Base-by-base conservation (phyloP, 164 flowering plant species). In the Dillenia turbinata region DNA sequence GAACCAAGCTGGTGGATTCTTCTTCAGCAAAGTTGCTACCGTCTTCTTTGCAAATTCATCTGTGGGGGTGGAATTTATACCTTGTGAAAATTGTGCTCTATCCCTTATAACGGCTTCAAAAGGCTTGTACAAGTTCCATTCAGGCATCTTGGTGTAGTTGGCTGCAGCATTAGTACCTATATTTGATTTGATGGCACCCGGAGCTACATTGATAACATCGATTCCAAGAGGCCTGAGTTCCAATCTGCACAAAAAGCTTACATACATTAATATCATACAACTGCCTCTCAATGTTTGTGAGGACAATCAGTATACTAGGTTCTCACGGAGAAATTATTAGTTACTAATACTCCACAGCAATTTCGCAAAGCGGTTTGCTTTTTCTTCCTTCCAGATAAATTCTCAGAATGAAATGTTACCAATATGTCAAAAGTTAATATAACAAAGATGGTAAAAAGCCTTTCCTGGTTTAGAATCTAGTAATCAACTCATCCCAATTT, bases 1-100 rank as follows among this genome's bases (percentile, higher is more conserved):
- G 76, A 86, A 89, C 98, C 96, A 91, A 47, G 92, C 78, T 1
- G 89, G 87, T 2, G 98, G 88, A 14, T 86, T 83, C 56, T 82
- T 69, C 81, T 83, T 82, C 54, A 91, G 78, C 40, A 94, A 65
- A 8, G 67, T 78, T 26, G 79, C 73, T 7, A 87, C 97, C 0
- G 91, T 77, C 65, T 77, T 81, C 79, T 81, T 78, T 1, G 97
- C 97, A 75, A 94, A 87, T 66, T 76, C 92, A 2, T 87, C 89
- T n/a, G 90, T 24, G 9, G 97, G 89, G 50, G 89, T 90, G 8
- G 87, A 48, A 7, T 71, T 79, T 10, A 60, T 10, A 22, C 72
- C 70, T 48, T 91, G 99, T n/a, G 96, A 89, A 1, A 70, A 33
- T 53, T 54, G 10, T 19, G 87, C 87, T 66, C 97, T 80, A 6